Evolutionary conservation across 768 basidiomycete species (phyloP).

Genomic region (Harrya chromipes): DNA sequence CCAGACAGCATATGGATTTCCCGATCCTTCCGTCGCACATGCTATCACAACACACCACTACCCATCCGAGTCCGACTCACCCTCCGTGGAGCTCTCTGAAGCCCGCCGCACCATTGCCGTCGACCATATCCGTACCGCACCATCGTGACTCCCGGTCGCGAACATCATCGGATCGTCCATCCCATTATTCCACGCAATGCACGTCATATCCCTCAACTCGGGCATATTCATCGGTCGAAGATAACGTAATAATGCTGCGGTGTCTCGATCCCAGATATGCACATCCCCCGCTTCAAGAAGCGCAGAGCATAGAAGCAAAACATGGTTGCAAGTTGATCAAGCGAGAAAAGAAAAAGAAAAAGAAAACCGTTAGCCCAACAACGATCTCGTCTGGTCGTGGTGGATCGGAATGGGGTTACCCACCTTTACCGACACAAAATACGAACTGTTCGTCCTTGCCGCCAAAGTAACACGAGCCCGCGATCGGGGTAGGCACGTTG

Average conservation of each 20-base stretch:
- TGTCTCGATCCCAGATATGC: constrained; percentile 84
- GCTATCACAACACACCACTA: not conserved
- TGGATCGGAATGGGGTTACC: constrained; percentile 1
- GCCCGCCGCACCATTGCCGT: constrained; percentile 23
- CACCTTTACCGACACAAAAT: constrained; percentile 77
- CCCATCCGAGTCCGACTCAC: constrained; percentile 12
- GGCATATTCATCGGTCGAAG: constrained; percentile 53
- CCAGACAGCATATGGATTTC: too few species aligned
- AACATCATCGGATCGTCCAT: constrained; percentile 48
- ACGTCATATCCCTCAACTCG: constrained; percentile 63
- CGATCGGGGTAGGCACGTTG: constrained; percentile 62
- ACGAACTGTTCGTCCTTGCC: constrained; percentile 75
- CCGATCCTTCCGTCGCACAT: too few species aligned
- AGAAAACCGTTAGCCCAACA: not conserved
- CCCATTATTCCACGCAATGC: constrained; percentile 77
- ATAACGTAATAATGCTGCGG: constrained; percentile 65
- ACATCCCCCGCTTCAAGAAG: constrained; percentile 65
- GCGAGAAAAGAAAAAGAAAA: not conserved
- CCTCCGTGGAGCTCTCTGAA: constrained; percentile 20
- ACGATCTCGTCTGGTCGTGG: not conserved
- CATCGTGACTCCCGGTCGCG: constrained; percentile 75
- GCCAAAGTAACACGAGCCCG: constrained; percentile 79
- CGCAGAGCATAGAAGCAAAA: too few species aligned
- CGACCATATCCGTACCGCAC: constrained; percentile 75
- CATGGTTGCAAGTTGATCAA: not conserved